These are phyloP conservation scores for Corymbia citriodora DNA, from an alignment of 441 rosid species.

Conservation along the genomic window DNA sequence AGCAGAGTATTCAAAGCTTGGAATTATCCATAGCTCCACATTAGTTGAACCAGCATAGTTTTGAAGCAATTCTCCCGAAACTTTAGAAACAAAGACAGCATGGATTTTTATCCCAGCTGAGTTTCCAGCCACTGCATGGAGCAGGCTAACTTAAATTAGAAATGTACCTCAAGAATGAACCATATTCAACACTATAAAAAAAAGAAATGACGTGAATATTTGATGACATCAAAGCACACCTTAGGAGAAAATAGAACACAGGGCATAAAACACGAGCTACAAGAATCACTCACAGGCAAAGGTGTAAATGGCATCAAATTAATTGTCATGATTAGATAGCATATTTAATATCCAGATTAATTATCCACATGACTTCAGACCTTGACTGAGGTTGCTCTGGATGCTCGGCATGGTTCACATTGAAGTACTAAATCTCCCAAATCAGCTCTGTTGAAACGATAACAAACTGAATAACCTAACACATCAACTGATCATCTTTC, in stretches of 20 bases:
- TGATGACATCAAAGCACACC: not conserved
- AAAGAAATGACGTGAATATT: not conserved
- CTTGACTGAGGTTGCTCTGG: not conserved
- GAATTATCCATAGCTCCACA: slow-evolving; percentile 67
- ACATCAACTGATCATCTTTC: not conserved
- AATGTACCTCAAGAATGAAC: not conserved
- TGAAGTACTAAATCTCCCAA: not conserved
- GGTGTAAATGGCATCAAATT: not conserved
- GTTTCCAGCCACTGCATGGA: slow-evolving; percentile 80
- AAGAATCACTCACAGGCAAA: not conserved
- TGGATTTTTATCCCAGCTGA: slow-evolving; percentile 73
- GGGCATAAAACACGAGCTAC: not conserved
- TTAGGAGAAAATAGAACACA: not conserved
- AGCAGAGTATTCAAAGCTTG: slow-evolving; percentile 78
- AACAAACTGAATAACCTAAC: not conserved
- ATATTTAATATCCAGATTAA: not conserved
- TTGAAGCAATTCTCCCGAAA: slow-evolving; percentile 55
- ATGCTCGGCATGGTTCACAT: not conserved
- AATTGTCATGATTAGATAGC: not conserved
- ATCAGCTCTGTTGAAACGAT: not conserved
- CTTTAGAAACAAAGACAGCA: slow-evolving; percentile 75
- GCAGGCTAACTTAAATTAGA: not conserved
- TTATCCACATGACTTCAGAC: not conserved
- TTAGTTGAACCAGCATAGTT: slow-evolving; percentile 39
- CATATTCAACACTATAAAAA: not conserved